These are phyloP conservation scores for Hawksworthiomyces lignivorus DNA, from an alignment of 2,329 filamentous ascomycete genomes.

Conservation along the genomic window DNA sequence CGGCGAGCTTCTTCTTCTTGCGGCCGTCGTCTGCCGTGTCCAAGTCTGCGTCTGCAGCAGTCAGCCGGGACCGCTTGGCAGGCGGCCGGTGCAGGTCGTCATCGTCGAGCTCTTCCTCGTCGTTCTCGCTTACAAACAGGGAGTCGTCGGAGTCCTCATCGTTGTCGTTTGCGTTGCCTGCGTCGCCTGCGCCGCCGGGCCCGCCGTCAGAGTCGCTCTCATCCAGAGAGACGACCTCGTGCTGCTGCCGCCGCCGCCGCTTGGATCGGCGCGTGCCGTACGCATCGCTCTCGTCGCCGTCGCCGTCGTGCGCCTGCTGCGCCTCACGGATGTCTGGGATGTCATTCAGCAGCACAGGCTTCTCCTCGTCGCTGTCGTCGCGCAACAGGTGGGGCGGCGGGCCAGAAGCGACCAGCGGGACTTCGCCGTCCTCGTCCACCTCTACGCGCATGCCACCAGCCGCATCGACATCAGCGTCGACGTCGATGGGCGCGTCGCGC, in stretches of 20 bases:
- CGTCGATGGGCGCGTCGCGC: conserved; percentile 44
- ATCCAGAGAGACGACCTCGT: conserved; percentile 27
- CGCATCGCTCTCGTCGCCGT: no score
- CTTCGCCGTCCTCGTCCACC: conserved; percentile 31
- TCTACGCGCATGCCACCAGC: conserved; percentile 3
- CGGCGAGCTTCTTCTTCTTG: conserved; percentile 84
- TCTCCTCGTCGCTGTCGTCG: conserved; percentile 18
- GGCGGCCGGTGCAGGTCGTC: conserved; percentile 30
- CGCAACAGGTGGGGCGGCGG: conserved; percentile 50
- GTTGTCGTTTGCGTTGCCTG: conserved; percentile 17
- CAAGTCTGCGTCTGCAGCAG: conserved; percentile 22
- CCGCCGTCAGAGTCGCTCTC: conserved; percentile 6
- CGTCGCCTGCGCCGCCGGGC: neutral
- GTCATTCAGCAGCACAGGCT: neutral
- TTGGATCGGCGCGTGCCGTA: conserved; percentile 22
- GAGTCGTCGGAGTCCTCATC: conserved; percentile 13
- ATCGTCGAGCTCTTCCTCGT: conserved; percentile 22
- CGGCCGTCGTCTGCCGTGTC: conserved; percentile 39
- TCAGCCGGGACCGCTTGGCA: conserved; percentile 27
- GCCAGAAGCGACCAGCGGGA: neutral
- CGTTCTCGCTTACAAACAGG: conserved; percentile 17
- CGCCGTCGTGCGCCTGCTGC: neutral
- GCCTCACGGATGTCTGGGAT: conserved; percentile 11
- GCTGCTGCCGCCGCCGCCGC: conserved; percentile 22
- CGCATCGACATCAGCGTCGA: conserved; percentile 31